phyloP scores from a whole-genome alignment of 2,329 filamentous ascomycete genomes.

The Fonsecaea erecta region DNA sequence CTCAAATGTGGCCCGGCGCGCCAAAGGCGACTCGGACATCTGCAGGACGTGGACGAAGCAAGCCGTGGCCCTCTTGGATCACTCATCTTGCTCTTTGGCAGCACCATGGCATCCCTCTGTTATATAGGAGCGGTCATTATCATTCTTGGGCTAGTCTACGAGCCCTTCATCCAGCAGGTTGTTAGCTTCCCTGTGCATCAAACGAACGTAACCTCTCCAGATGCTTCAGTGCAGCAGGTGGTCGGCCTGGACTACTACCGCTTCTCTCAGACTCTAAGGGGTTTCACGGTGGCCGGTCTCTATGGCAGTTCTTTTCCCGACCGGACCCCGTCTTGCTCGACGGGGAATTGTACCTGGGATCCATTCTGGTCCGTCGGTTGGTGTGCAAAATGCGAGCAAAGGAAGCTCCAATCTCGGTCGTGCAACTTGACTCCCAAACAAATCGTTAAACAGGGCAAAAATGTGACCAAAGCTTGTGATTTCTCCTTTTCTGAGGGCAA shows the following conservation, averaged over 20 bases:
- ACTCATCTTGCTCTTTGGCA: background rate
- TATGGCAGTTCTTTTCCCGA: constrained; percentile 3
- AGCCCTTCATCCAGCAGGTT: constrained; percentile 7
- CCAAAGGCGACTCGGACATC: background rate
- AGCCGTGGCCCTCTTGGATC: constrained; percentile 7
- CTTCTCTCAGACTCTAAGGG: background rate
- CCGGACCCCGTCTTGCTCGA: constrained; percentile 1
- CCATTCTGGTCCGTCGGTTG: constrained; percentile 1
- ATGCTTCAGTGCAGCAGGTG: background rate
- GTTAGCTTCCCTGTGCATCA: constrained; percentile 3
- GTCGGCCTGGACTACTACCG: background rate
- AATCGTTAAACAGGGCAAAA: background rate
- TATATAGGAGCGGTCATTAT: constrained; percentile 5
- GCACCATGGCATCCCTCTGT: background rate
- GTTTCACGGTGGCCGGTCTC: background rate
- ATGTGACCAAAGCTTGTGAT: background rate
- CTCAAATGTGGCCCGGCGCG: background rate
- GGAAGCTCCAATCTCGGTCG: background rate
- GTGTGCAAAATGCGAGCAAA: constrained; percentile 2
- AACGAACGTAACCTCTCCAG: background rate
- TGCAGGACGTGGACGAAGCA: constrained; percentile 4
- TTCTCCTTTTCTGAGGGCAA: background rate
- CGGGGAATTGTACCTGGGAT: constrained; percentile 6
- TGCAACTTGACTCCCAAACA: background rate
- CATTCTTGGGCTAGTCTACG: background rate